phyloP scores from a whole-genome alignment of 75 land plant species.

The Selaginella moellendorffii region DNA sequence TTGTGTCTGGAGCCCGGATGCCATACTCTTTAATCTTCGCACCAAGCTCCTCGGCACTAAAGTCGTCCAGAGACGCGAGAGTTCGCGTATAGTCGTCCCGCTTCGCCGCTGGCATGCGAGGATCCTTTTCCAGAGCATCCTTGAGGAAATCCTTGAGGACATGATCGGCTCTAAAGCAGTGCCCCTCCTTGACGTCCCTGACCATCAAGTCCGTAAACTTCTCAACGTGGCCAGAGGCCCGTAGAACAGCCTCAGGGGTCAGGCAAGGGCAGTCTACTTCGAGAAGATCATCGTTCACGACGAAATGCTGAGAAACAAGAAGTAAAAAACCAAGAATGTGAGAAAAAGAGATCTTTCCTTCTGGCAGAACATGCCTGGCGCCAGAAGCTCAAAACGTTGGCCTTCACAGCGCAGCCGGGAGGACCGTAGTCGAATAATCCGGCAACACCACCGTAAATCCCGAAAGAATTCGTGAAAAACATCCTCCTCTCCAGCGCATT shows the following conservation, averaged over 20 bases:
- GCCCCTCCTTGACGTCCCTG: constrained; percentile 79
- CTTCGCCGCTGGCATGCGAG: constrained; percentile 39
- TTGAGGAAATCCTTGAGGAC: constrained; percentile 77
- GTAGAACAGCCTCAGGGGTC: constrained; percentile 82
- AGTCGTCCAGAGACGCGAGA: constrained; percentile 72
- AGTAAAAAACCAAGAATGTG: not conserved
- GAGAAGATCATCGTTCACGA: constrained; percentile 81
- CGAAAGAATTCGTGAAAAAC: constrained; percentile 66
- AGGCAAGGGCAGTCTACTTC: constrained; percentile 95
- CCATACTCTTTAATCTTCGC: constrained; percentile 82
- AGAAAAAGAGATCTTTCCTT: not conserved
- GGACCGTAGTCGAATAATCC: constrained; percentile 89
- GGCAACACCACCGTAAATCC: constrained; percentile 85
- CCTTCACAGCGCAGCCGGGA: constrained; percentile 78
- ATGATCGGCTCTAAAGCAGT: constrained; percentile 89
- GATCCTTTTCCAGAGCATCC: constrained; percentile 71
- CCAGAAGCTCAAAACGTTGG: constrained; percentile 81
- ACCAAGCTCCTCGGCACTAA: constrained; percentile 71
- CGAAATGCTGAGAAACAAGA: constrained; percentile 56
- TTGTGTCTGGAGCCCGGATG: constrained; percentile 78
- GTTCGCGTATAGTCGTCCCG: constrained; percentile 54
- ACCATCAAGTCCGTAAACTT: constrained; percentile 97
- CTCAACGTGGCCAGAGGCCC: constrained; percentile 97
- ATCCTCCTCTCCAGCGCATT: constrained; percentile 68
- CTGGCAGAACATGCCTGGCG: constrained; percentile 43